Conservation (phyloP, 768 basidiomycete species). For the Pleurotus ostreatus region DNA sequence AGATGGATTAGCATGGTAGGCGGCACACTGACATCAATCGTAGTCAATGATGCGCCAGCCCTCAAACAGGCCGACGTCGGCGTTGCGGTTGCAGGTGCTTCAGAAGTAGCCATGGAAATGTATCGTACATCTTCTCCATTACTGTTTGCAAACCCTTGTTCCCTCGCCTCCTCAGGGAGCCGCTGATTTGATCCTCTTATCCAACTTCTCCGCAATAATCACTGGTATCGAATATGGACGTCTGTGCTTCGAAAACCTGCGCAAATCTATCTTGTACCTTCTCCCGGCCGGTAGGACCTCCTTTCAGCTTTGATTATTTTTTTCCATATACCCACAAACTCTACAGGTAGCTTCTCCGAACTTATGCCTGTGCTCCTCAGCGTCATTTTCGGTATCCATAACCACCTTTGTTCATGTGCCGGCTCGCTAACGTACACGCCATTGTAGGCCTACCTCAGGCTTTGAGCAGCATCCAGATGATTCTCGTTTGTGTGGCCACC, state of each 20-base stretch:
- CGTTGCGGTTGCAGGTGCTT: conserved; percentile 53
- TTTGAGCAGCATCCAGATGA: conserved; percentile 36
- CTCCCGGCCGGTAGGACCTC: conserved; percentile 36
- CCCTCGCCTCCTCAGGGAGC: conserved; percentile 21
- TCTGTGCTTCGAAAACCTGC: conserved; percentile 60
- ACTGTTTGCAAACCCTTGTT: no score
- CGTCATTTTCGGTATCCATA: conserved; percentile 25
- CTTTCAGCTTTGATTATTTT: background rate
- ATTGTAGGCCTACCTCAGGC: conserved; percentile 24
- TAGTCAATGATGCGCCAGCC: conserved; percentile 55
- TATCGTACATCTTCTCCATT: background rate
- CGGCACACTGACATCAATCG: background rate
- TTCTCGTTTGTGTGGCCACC: conserved; percentile 52
- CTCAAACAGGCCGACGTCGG: conserved; percentile 60
- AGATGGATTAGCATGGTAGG: background rate
- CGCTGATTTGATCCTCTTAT: conserved; percentile 59
- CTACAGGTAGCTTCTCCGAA: conserved; percentile 45
- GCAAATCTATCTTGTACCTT: conserved; percentile 50
- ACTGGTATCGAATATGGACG: conserved; percentile 64
- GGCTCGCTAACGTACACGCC: background rate
- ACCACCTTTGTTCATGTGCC: background rate
- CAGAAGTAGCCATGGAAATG: conserved; percentile 39
- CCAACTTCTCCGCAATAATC: conserved; percentile 64
- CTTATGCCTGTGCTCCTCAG: conserved; percentile 57
- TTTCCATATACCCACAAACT: background rate